A percentile compares a stretch with the other conserved stretches of the same genome.
Conservation (phyloP, 176 grass and related monocot genomes). For the Musa acuminata region DNA sequence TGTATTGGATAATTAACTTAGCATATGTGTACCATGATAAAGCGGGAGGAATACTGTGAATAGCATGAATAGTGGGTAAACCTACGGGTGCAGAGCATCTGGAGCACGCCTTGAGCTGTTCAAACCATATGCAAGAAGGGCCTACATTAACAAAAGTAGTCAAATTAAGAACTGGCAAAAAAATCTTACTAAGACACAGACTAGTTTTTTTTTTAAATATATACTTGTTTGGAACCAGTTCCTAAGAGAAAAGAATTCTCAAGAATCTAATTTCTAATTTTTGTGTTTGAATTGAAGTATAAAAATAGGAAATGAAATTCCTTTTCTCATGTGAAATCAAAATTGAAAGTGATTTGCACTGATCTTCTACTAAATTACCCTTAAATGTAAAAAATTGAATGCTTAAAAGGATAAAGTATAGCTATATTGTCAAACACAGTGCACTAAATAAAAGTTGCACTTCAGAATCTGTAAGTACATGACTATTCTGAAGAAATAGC, state of each 20-base stretch:
- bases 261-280: too few relatives aligned
- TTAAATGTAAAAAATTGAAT: too few relatives aligned
- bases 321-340: too few relatives aligned
- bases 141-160: slow-evolving; percentile 35
- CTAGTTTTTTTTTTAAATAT: background rate
- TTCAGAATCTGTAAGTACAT: background rate
- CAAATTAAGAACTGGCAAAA: slow-evolving; percentile 1
- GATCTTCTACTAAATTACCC: too few relatives aligned
- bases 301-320: too few relatives aligned
- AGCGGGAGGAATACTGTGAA: slow-evolving; percentile 12
- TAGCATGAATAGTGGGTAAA: slow-evolving; percentile 17
- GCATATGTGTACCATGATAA: background rate
- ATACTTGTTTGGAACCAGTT: too few relatives aligned
- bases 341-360: too few relatives aligned
- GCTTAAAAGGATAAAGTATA: too few relatives aligned
- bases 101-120: slow-evolving; percentile 90
- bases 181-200: background rate
- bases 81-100: slow-evolving; percentile 94
- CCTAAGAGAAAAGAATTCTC: too few relatives aligned
- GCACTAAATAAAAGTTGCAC: too few relatives aligned
- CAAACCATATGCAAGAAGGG: slow-evolving; percentile 93
- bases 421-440: too few relatives aligned
- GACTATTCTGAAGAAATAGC: background rate
- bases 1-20: background rate
- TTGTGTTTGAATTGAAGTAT: too few relatives aligned